Conservation (phyloP, 1,139 yeast genomes). For the Lodderomyces orthopsilosis region DNA sequence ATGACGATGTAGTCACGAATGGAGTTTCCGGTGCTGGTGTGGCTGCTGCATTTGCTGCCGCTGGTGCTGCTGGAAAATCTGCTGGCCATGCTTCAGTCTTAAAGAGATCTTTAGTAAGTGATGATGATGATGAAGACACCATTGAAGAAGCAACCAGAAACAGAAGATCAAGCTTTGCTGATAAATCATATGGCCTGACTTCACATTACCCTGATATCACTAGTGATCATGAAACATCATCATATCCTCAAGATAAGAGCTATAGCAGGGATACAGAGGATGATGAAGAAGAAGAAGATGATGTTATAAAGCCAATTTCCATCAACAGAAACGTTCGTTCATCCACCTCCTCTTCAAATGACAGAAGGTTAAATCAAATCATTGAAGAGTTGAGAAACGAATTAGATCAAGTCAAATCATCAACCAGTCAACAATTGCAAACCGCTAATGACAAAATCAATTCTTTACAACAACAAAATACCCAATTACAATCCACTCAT, state of each 20-base stretch:
- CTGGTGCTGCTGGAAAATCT: slow-evolving; percentile 15
- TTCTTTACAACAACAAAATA: slow-evolving; percentile 46
- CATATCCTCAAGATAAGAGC: background rate
- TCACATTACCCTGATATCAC: slow-evolving; percentile 4
- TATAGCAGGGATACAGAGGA: slow-evolving; percentile 1
- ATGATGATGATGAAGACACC: slow-evolving; percentile 1
- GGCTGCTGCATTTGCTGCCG: slow-evolving; percentile 11
- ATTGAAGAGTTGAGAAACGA: slow-evolving; percentile 48
- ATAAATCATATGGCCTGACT: slow-evolving; percentile 3
- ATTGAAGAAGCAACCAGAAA: background rate
- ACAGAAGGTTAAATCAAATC: slow-evolving; percentile 27
- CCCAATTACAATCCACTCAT: slow-evolving; percentile 21
- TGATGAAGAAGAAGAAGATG: slow-evolving; percentile 5
- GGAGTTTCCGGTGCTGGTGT: slow-evolving; percentile 6
- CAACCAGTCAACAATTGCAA: slow-evolving; percentile 51
- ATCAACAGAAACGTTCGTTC: slow-evolving; percentile 18
- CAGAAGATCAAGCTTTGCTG: slow-evolving; percentile 1
- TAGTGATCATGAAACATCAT: slow-evolving; percentile 1
- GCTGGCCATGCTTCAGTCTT: slow-evolving; percentile 12
- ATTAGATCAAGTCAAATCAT: slow-evolving; percentile 40
- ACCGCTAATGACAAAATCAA: slow-evolving; percentile 51
- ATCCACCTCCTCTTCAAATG: slow-evolving; percentile 1
- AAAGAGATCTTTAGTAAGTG: slow-evolving; percentile 1
- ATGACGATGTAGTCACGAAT: slow-evolving; percentile 2
- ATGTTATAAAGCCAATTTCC: slow-evolving; percentile 5